A percentile compares a stretch with the other conserved stretches of the same genome.
These are phyloP conservation scores for Pleurotus cornucopiae DNA, from an alignment of 768 basidiomycete genomes.

Conservation along the genomic window DNA sequence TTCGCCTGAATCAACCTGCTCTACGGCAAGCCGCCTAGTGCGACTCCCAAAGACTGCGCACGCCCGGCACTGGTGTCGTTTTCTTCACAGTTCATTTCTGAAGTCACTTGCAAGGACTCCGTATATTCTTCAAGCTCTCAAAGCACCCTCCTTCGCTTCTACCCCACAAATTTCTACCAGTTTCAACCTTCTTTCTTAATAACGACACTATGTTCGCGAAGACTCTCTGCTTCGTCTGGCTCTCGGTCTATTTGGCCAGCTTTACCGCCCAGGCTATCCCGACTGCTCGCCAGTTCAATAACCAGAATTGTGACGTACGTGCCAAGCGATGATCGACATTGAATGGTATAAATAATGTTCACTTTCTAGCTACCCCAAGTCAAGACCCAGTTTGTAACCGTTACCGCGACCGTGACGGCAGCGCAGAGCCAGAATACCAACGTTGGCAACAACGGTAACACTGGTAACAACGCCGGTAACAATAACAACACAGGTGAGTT, in stretches of 20 bases:
- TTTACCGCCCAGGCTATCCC: constrained; percentile 28
- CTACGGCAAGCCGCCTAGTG: constrained; percentile 34
- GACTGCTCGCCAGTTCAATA: constrained; percentile 13
- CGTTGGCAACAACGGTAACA: neutral
- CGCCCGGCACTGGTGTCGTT: constrained; percentile 55
- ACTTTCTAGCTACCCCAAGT: constrained; percentile 14
- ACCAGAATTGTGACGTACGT: constrained; percentile 17
- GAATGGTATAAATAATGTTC: constrained; percentile 7
- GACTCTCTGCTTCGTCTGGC: constrained; percentile 33
- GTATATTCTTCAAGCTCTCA: constrained; percentile 20
- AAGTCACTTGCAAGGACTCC: constrained; percentile 20
- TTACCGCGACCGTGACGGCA: constrained; percentile 26
- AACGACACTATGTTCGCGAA: constrained; percentile 37
- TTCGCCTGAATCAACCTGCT: constrained; percentile 7
- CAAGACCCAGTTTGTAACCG: constrained; percentile 29
- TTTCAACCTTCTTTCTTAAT: constrained; percentile 14
- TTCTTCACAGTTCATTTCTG: constrained; percentile 28
- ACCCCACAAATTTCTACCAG: constrained; percentile 12
- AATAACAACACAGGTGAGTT: neutral
- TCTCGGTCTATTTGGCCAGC: constrained; percentile 32
- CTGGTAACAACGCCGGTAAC: neutral
- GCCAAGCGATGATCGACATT: constrained; percentile 1
- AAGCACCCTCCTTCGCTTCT: constrained; percentile 24
- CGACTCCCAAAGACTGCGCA: constrained; percentile 33
- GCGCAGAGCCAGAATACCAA: constrained; percentile 3